Base-by-base conservation (phyloP, 441 rosid species). In the Gossypium trilobum region DNA sequence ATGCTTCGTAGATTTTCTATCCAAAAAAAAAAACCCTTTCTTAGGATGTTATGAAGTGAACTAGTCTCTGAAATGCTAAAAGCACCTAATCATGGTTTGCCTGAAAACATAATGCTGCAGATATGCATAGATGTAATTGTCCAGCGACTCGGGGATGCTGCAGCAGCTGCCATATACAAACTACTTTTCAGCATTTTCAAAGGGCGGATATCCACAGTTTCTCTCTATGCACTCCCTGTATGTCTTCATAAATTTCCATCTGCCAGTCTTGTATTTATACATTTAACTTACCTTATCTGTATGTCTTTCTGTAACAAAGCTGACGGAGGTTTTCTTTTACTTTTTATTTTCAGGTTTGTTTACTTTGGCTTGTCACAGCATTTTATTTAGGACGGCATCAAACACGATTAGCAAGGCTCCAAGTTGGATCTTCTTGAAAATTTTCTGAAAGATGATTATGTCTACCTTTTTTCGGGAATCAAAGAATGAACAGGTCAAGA, bases 141-240 rank as follows among this genome's bases (percentile, higher is more conserved):
- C 73, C 93, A 93, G 82, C 93, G 98, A 71, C 90, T 91, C 10
- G 96, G 98, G 78, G 97, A 93, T 83, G 98, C 98, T 48, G 84
- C 96, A 3, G 98, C 97, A 2, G 96, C 98, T 4, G 97, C 96
- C 78, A 82, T 93, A 85, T 93, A 86, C 62, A 87, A 89, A 77
- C 70, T 93, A 54, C 86, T 93, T 39, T 87, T 88, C 75, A 81
- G 87, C 84, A 83, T 83, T 71, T 87, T 90, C 78, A 85, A 85
- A 33, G 93, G 88, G 71, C 86, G 76, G 77, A 81, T 86, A 70
- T 87, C 92, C 62, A 82, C 92, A 11, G 90, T 85, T 44, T 90
- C 96, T 56, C 83, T 91, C 6, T 91, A 87, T 61, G 91, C 95
- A 13, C 78, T 93, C 63, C 98, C 98, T 10, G 98, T 91, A 90